phyloP scores from a whole-genome alignment of 768 basidiomycete species.

The Trametes villosa region DNA sequence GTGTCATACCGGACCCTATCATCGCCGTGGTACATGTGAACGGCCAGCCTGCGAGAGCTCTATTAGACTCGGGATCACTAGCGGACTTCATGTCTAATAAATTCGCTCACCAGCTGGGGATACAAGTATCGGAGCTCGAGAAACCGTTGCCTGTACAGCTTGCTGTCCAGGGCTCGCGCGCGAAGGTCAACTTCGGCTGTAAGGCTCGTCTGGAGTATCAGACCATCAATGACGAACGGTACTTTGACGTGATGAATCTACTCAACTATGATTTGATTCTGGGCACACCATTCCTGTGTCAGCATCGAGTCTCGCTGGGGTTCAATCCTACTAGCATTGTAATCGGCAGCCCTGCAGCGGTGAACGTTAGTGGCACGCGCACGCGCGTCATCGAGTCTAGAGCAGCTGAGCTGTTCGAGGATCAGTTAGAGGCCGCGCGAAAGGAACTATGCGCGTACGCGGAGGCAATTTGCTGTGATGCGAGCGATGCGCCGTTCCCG shows the following conservation, averaged over 20 bases:
- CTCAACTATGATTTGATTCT: slow-evolving; percentile 30
- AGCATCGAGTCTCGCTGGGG: background rate
- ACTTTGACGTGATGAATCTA: slow-evolving; percentile 30
- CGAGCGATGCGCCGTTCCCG: too few relatives aligned
- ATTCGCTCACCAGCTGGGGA: slow-evolving; percentile 25
- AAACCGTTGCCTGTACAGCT: slow-evolving; percentile 27
- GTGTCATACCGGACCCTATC: background rate
- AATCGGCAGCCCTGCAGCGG: background rate
- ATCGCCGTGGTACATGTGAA: slow-evolving; percentile 13
- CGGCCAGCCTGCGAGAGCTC: slow-evolving; percentile 5
- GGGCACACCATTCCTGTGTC: slow-evolving; percentile 32
- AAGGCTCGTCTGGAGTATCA: slow-evolving; percentile 22
- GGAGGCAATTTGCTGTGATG: background rate
- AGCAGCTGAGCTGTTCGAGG: background rate
- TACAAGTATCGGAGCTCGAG: slow-evolving; percentile 7
- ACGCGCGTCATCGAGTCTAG: background rate
- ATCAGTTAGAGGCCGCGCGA: slow-evolving; percentile 7
- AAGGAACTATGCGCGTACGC: slow-evolving; percentile 17
- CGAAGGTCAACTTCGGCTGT: too few relatives aligned
- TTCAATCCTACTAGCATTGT: background rate
- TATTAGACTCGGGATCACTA: slow-evolving; percentile 22
- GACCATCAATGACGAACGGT: slow-evolving; percentile 13
- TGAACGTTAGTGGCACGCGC: background rate
- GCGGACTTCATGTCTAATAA: slow-evolving; percentile 27
- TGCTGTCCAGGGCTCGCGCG: too few relatives aligned